Conservation (phyloP, 2,329 filamentous ascomycete species). For the Scopulariopsis brevicaulis region DNA sequence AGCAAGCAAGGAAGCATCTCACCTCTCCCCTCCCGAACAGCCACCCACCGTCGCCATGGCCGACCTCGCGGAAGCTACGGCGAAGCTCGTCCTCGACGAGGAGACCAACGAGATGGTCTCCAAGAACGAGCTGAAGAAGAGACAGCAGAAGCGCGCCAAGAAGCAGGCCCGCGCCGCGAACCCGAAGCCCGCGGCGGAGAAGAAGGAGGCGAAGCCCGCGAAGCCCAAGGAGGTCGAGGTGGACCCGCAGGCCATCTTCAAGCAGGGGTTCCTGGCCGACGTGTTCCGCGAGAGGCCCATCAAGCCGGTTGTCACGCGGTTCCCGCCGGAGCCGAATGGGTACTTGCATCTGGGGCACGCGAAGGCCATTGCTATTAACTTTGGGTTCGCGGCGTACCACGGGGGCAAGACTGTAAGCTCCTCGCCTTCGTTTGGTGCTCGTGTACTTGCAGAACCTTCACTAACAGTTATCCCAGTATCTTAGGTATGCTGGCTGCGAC, state of each 20-base stretch:
- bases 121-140: slow-evolving; percentile 52
- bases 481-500: background rate
- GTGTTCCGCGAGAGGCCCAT: slow-evolving; percentile 59
- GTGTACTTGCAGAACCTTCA: background rate
- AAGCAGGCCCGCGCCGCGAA: slow-evolving; percentile 34
- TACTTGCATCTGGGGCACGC: slow-evolving; percentile 89
- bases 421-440: background rate
- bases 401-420: slow-evolving; percentile 45
- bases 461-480: background rate
- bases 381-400: slow-evolving; percentile 81
- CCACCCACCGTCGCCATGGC: background rate
- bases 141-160: slow-evolving; percentile 44
- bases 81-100: slow-evolving; percentile 50
- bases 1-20: background rate
- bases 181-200: slow-evolving; percentile 22
- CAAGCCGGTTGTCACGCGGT: slow-evolving; percentile 55
- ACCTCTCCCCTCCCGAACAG: background rate
- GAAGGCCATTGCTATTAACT: slow-evolving; percentile 94
- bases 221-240: slow-evolving; percentile 13
- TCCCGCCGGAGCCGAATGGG: slow-evolving; percentile 84
- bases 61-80: slow-evolving; percentile 17
- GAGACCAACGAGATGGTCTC: slow-evolving; percentile 57
- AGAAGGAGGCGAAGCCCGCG: slow-evolving; percentile 19
- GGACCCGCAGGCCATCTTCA: slow-evolving; percentile 62
- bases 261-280: slow-evolving; percentile 62